Base-by-base conservation (phyloP, 192 early-diverging fungal genomes). In the Coemansia sp. region DNA sequence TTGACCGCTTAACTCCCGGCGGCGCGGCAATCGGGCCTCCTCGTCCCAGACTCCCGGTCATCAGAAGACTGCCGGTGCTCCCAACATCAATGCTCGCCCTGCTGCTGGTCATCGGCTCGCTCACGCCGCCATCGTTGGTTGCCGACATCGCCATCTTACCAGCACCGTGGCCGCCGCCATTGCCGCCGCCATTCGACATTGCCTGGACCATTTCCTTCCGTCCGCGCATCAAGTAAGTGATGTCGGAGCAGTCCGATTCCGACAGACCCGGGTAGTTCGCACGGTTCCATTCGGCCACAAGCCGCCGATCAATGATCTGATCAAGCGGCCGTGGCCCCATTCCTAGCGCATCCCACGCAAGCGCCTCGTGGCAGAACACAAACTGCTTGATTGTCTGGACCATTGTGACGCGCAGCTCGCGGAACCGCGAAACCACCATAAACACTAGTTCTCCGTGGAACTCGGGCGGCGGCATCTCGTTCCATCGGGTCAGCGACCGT, bases 311-410 rank as follows among this genome's bases (percentile, higher is more conserved):
- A 19, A 83, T 65, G 21, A 75, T 53, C 5, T 70, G 76, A 42
- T 75, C 72, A 5, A 83, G 63, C 6, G 76, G 64, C 19, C 76
- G 75, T 57, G 81, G 81, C 0, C 74, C 71, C 18, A 71, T 69
- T 6, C 70, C 70, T 18, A 84, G 64, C 44, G 66, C 65, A 19
- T 71, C 74, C 89, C 89, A 91, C 54, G 77, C 67, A 62, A 93
- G 75, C 3, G 92, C 89, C 65, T 94, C 91, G 67, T 95, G 93
- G 74, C 91, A 92, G 69, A 93, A 94, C 21, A 86, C 89, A 84
- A 88, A 95, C 81, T 95, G 94, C 49, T 82, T 67, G 43, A 90
- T 68, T 3, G 90, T 91, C 76, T 95, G 94, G n/a, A 95, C 94
- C 87, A 92, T 90, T 11, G 84, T 83, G 39, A 95, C 76, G 32